These are phyloP conservation scores for Phialophora expanda DNA, from an alignment of 2,329 filamentous ascomycete species.

Conservation along the genomic window DNA sequence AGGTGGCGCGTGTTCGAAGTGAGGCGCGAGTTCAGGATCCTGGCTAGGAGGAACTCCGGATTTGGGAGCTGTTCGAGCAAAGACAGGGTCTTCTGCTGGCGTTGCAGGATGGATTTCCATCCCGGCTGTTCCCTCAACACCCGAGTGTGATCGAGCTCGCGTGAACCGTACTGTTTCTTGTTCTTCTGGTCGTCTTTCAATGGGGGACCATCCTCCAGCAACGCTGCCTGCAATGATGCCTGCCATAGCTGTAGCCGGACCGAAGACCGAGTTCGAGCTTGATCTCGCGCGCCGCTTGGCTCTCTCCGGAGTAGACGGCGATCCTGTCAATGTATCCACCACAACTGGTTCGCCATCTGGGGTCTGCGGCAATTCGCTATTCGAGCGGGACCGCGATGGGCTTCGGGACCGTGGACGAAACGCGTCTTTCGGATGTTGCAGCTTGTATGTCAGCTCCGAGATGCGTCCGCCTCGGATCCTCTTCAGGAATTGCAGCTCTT, in stretches of 20 bases:
- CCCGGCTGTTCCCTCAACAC: constrained; percentile 49
- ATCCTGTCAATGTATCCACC: constrained; percentile 46
- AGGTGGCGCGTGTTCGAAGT: constrained; percentile 50
- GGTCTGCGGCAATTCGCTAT: constrained; percentile 51
- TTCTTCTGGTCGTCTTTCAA: constrained; percentile 53
- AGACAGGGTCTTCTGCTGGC: constrained; percentile 52
- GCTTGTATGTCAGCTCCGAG: constrained; percentile 63
- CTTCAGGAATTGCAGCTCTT: constrained; percentile 68
- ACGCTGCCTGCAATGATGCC: constrained; percentile 70
- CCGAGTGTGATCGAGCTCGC: constrained; percentile 45
- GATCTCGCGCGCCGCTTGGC: constrained; percentile 58
- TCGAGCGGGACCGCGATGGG: constrained; percentile 47
- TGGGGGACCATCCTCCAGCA: constrained; percentile 65
- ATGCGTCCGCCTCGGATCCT: constrained; percentile 67
- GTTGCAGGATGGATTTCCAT: constrained; percentile 57
- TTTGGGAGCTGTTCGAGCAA: constrained; percentile 46
- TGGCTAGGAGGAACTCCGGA: constrained; percentile 53
- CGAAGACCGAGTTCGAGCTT: constrained; percentile 64
- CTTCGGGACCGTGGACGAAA: constrained; percentile 46
- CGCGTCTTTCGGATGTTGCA: constrained; percentile 63
- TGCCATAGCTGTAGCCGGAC: constrained; percentile 67
- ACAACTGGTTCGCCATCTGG: constrained; percentile 47
- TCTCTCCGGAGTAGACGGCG: constrained; percentile 61
- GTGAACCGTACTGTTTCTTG: constrained; percentile 48
- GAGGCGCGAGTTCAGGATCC: constrained; percentile 52